These are phyloP conservation scores for Periconia macrospinosa DNA, from an alignment of 2,329 filamentous ascomycete genomes.

Conservation along the genomic window DNA sequence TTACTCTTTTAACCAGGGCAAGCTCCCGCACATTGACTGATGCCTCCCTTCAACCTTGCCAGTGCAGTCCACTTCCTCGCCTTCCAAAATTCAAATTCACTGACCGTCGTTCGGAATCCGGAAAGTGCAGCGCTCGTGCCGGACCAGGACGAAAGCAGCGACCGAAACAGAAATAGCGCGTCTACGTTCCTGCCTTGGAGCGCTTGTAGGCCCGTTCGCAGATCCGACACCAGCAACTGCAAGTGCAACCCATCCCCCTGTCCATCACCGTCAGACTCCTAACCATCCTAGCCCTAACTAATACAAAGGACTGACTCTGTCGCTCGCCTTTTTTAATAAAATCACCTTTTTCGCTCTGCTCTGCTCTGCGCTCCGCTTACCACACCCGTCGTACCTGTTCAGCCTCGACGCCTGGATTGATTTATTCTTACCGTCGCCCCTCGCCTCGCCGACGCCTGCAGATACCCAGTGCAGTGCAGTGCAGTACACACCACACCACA, in stretches of 20 bases:
- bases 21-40: too few relatives aligned
- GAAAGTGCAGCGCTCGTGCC: background rate
- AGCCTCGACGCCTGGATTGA: too few relatives aligned
- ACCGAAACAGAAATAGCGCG: background rate
- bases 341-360: background rate
- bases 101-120: background rate
- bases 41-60: too few relatives aligned
- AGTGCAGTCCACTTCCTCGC: too few relatives aligned
- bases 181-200: background rate
- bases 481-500: background rate
- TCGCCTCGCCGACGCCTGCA: background rate
- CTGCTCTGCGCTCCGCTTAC: background rate
- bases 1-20: too few relatives aligned
- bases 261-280: background rate
- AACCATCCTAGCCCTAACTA: background rate
- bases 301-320: background rate
- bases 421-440: background rate
- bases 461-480: too few relatives aligned
- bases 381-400: background rate
- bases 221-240: background rate
- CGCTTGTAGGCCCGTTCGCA: background rate
- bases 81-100: too few relatives aligned
- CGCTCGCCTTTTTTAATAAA: too few relatives aligned
- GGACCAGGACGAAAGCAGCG: background rate
- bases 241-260: conserved; percentile 3